Evolutionary conservation across 2,329 filamentous ascomycete species (phyloP), one percentile per base, ranked within the genome.

Genomic region (Trichoderma aggressivum): DNA sequence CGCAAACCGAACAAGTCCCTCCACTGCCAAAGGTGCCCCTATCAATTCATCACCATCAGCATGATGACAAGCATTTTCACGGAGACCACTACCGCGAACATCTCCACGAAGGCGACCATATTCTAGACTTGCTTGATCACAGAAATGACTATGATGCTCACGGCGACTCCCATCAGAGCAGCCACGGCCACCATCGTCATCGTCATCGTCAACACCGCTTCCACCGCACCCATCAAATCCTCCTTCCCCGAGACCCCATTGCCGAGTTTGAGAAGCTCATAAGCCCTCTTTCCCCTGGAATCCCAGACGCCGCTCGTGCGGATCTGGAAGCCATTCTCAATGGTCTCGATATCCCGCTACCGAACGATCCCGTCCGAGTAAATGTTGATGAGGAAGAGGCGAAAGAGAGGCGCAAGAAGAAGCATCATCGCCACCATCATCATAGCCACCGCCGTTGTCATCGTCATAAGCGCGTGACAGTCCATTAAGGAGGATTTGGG

Each of bases 41-140:
- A n/a, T 24, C 59, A 34, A n/a, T 64, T 24, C 59, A 64, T 11
- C 68, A 70, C 21, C 68, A 70, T 34, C 68, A 59, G 11, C 68
- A 70, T 30, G 53, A 70, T 16, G 68, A 70, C 32, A 56, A 53
- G 34, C 61, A 70, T 53, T 70, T 70, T 4, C 68, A 70, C 8
- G 60, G 66, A n/a, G 56, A 39, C 1, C 68, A 55, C 18, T 56
- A 24, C 24, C 64, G 69, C 21, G n/a, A 39, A 3, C 58, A 60
- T 7, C 24, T 28, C 14, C 53, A 43, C 12, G 39, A 36, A 11
- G 21, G 39, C 43, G n/a, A 59, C 21, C 30, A 64, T 14, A 70
- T 30, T 26, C 12, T 14, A 14, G 26, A 56, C 30, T 47, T n/a
- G 16, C 30, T 3, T 50, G 18, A 32, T 43, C 21, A 18, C 36